These are phyloP conservation scores for Pholiota conissans DNA, from an alignment of 768 basidiomycete species.

Conservation along the genomic window DNA sequence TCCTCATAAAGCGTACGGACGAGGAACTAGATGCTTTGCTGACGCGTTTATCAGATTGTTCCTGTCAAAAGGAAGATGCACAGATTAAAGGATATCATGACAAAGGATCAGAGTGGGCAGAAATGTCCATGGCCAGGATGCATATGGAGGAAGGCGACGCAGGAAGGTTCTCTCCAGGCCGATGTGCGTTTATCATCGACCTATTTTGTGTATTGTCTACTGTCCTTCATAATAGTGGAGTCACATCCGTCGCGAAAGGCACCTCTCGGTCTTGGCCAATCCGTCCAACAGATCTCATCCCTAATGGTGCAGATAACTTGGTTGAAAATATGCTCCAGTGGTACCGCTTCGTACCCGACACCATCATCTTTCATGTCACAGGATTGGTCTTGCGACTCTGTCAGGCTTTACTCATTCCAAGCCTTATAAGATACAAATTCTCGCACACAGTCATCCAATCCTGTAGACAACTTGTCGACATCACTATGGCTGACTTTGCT, in stretches of 20 bases:
- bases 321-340: constrained; percentile 6
- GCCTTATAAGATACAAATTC: not conserved
- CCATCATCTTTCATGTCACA: not conserved
- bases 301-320: constrained; percentile 5
- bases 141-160: not conserved
- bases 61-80: not conserved
- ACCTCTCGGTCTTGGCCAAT: not conserved
- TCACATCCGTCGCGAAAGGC: not conserved
- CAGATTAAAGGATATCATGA: not conserved
- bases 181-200: not conserved
- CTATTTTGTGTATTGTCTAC: not conserved
- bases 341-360: constrained; percentile 7
- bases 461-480: not conserved
- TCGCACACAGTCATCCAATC: not conserved
- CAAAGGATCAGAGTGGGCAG: not conserved
- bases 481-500: not conserved
- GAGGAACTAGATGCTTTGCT: not conserved
- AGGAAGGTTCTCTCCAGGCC: not conserved
- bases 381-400: not conserved
- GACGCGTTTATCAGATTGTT: not conserved
- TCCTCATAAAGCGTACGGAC: not conserved
- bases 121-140: not conserved
- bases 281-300: not conserved
- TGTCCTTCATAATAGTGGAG: not conserved
- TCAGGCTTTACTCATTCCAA: not conserved